Evolutionary conservation across 257 asterid species (phyloP).

Genomic region (Datura wrightii): DNA sequence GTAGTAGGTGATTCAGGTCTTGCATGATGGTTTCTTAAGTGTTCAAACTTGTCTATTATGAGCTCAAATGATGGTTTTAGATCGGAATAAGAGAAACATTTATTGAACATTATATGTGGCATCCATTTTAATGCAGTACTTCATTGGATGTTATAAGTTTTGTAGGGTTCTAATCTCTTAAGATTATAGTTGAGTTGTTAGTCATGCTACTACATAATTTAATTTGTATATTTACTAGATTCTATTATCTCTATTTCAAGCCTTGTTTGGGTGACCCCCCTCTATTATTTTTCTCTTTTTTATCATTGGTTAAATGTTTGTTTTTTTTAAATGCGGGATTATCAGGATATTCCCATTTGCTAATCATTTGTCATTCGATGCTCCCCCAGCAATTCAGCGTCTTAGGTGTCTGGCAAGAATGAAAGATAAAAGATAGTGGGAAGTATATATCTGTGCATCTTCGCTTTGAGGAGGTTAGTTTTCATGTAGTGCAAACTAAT

Average conservation of each 20-base stretch:
- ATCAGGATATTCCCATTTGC: slow-evolving; percentile 94
- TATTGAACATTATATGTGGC: no score
- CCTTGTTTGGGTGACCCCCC: neutral
- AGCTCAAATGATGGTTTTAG: no score
- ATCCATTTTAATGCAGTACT: no score
- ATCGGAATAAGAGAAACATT: no score
- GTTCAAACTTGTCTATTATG: no score
- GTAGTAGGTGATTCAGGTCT: no score
- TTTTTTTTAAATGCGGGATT: slow-evolving; percentile 53
- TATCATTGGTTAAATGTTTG: neutral
- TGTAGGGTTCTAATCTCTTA: no score
- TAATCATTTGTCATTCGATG: slow-evolving; percentile 86
- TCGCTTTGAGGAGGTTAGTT: slow-evolving; percentile 98
- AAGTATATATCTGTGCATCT: slow-evolving; percentile 96
- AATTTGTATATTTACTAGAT: neutral
- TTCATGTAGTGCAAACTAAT: slow-evolving; percentile 27
- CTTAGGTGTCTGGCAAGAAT: slow-evolving; percentile 90
- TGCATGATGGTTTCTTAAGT: no score
- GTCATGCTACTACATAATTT: neutral
- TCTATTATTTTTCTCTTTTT: neutral
- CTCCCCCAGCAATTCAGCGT: slow-evolving; percentile 84
- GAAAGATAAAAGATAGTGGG: slow-evolving; percentile 82
- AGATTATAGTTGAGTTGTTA: neutral
- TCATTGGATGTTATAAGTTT: no score
- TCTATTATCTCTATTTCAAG: neutral